These are phyloP conservation scores for Thozetella sp. DNA, from an alignment of 495 filamentous ascomycete species.

Conservation along the genomic window DNA sequence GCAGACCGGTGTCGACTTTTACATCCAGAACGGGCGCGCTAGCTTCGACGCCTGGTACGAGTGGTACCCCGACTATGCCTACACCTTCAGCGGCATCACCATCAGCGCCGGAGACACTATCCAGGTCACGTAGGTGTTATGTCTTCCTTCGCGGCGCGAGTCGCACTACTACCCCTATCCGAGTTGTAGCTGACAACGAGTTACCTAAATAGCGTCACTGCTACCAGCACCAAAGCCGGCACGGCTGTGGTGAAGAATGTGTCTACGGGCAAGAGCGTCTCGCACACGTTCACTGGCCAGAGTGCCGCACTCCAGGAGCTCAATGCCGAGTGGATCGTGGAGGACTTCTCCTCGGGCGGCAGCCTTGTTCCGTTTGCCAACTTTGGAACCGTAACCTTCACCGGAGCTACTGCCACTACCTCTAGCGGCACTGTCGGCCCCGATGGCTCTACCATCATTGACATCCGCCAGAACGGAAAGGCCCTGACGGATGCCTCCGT, in stretches of 20 bases:
- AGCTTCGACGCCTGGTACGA: constrained; percentile 64
- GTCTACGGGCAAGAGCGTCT: constrained; percentile 52
- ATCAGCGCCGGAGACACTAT: constrained; percentile 59
- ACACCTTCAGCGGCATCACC: constrained; percentile 52
- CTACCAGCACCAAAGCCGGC: constrained; percentile 47
- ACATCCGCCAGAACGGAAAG: constrained; percentile 51
- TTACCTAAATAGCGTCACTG: constrained; percentile 27
- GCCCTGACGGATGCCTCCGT: constrained; percentile 48
- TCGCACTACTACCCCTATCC: too few species aligned
- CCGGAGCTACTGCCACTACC: constrained; percentile 33
- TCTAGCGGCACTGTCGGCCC: constrained; percentile 35
- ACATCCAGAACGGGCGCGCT: constrained; percentile 30
- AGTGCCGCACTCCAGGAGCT: constrained; percentile 31
- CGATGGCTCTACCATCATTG: constrained; percentile 43
- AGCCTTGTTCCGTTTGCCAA: constrained; percentile 53
- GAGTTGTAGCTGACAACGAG: not conserved
- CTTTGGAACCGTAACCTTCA: constrained; percentile 54
- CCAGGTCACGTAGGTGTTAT: constrained; percentile 32
- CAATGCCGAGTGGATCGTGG: constrained; percentile 70
- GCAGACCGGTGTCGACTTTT: constrained; percentile 64
- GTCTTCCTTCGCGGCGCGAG: too few species aligned
- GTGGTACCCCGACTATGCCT: constrained; percentile 52
- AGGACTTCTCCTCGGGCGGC: constrained; percentile 56
- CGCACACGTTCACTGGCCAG: constrained; percentile 46
- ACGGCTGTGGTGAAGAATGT: constrained; percentile 56